Base-by-base conservation (phyloP, 2,329 filamentous ascomycete genomes). In the Coleophoma crateriformis region DNA sequence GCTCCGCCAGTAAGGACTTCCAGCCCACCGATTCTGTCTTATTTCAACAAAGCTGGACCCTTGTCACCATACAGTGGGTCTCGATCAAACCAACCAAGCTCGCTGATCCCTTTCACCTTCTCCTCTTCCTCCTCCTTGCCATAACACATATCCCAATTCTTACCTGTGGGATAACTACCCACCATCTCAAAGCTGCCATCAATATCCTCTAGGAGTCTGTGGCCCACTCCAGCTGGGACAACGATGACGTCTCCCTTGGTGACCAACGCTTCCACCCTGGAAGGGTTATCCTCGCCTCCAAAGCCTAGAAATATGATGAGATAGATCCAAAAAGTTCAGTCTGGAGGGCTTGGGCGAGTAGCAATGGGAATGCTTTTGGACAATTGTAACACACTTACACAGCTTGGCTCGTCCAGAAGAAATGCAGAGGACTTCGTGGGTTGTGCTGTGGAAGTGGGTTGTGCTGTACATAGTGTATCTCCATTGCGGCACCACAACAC, bases 131-230 rank as follows among this genome's bases (percentile, higher is more conserved):
- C 78, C 35, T 70, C 58, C 46, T 70, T 71, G 1, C 84, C 84
- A 68, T 87, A 86, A 58, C 84, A 87, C 85, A 88, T 87, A 64
- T 88, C 83, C 82, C 82, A 88, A 15, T 64, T 55, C 49, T 70
- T 73, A 14, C 68, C 69, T 20, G 56, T 67, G 0, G 82, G 84
- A 70, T 88, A 87, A 44, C 74, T 76, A 1, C 84, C 85, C 0
- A 88, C 77, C 83, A 87, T 86, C 61, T 78, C 67, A 61, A 88
- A 88, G 1, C 67, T 71, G 2, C 73, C 71, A 15, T 70, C 42
- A 52, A 75, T 47, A 60, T 87, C 81, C 52, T 82, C 71, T 13
- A 86, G 57, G 51, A 87, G 65, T 6, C 81, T 70, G 70, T 88
- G 84, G 3, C 74, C 76, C 17, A 88, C 81, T 0, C 84, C 84